Evolutionary conservation across 139 green algal genomes (phyloP), one percentile per base, ranked within the genome.

Genomic region (Limnomonas spitsbergensis): DNA sequence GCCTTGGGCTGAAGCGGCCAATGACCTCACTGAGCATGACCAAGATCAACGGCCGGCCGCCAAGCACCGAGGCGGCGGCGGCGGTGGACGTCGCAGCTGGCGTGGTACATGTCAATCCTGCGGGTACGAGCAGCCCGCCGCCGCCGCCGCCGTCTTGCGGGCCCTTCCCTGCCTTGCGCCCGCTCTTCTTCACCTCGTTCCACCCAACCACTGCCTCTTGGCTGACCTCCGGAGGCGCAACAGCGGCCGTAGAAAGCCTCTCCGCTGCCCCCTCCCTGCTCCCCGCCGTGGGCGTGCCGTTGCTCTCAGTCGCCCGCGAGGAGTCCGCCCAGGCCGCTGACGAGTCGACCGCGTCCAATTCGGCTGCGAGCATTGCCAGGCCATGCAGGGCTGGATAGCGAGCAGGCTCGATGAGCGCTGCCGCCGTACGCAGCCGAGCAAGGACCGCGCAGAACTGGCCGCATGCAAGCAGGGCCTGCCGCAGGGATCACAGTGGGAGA

Each of bases 381-480:
- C 81, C 88, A 0, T 79, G 27, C 68, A 96, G 78, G 2, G 88
- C 90, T 35, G 92, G 91, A 2, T 76, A 66, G 2, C 66, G 24
- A 2, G 52, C 2, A 0, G 72, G 32, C 26, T 89, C 78, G 66
- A 95, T 78, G 37, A 83, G 79, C 0, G 85, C 75, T 2, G 39
- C 36, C 6, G 85, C 83, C 0, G 37, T n/a, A 1, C 66, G 68
- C 56, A 96, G 85, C 38, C 39, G 40, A 6, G 71, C 37, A 69
- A 94, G 56, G 42, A 95, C 74, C 3, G 37, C 24, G 71, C 89
- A 94, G 82, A 96, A 96, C 37, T 78, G 71, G 20, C 56, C 54
- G 71, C 81, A 86, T 3, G 80, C 88, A 71, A 96, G 81, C 66
- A 96, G 81, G 27, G 90, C n/a, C n/a, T n/a, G n/a, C n/a, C n/a